phyloP scores from a whole-genome alignment of 352 stramenopile genomes.

The Globisporangium middletonii region DNA sequence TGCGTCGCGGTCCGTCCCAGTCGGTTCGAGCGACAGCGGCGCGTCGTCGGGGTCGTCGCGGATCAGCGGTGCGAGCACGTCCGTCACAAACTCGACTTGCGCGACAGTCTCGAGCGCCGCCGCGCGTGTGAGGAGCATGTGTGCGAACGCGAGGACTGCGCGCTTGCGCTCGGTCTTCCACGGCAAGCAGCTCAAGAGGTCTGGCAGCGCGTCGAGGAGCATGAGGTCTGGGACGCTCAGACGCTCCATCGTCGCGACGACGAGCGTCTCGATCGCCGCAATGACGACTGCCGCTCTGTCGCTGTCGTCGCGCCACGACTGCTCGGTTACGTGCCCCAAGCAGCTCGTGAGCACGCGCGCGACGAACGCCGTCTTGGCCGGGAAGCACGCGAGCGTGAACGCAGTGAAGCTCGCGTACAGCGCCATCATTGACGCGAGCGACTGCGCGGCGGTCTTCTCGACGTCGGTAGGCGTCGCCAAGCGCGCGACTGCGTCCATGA shows the following conservation, averaged over 20 bases:
- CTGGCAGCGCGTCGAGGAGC: slow-evolving; percentile 23
- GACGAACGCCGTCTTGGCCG: slow-evolving; percentile 17
- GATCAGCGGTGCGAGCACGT: slow-evolving; percentile 89
- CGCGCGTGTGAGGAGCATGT: slow-evolving; percentile 34
- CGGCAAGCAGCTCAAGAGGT: slow-evolving; percentile 37
- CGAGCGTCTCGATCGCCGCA: slow-evolving; percentile 15
- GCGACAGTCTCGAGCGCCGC: slow-evolving; percentile 25
- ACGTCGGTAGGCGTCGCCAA: background rate
- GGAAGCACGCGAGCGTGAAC: slow-evolving; percentile 36
- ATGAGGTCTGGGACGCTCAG: slow-evolving; percentile 37
- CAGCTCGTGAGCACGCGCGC: slow-evolving; percentile 24
- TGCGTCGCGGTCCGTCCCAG: slow-evolving; percentile 23
- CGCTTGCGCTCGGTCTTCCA: slow-evolving; percentile 52
- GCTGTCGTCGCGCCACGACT: slow-evolving; percentile 2
- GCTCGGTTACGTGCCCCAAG: slow-evolving; percentile 23
- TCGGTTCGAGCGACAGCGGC: slow-evolving; percentile 16
- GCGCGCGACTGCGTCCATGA: slow-evolving; percentile 11
- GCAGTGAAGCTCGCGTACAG: slow-evolving; percentile 52
- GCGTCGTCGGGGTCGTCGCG: slow-evolving; percentile 60
- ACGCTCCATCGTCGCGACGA: slow-evolving; percentile 10
- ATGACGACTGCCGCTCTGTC: slow-evolving; percentile 6
- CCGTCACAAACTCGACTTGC: slow-evolving; percentile 51
- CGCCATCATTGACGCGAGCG: slow-evolving; percentile 22
- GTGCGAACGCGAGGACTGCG: slow-evolving; percentile 43
- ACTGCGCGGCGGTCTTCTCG: background rate